These are phyloP conservation scores for Sporothrix humicola DNA, from an alignment of 2,329 filamentous ascomycete species.

Conservation along the genomic window DNA sequence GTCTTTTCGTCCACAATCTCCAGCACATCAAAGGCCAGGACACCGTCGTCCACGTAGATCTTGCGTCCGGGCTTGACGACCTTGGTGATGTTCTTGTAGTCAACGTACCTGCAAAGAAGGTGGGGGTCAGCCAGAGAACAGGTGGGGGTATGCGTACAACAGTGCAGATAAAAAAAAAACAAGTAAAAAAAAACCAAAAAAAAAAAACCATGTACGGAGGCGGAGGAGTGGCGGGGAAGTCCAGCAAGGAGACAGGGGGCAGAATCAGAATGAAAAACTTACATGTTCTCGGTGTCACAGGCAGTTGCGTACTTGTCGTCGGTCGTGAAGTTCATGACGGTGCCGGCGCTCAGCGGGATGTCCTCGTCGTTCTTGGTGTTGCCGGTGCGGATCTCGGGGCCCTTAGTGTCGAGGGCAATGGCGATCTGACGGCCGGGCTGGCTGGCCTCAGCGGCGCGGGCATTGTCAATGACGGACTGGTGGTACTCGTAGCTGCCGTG, in stretches of 20 bases:
- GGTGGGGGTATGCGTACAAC: neutral
- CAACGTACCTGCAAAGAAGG: slow-evolving; percentile 72
- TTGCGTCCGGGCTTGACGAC: slow-evolving; percentile 89
- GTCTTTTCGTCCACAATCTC: slow-evolving; percentile 88
- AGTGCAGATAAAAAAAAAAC: neutral
- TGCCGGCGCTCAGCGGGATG: slow-evolving; percentile 80
- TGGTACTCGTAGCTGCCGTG: slow-evolving; percentile 93
- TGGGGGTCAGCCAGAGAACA: slow-evolving; percentile 21
- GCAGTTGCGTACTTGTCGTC: slow-evolving; percentile 87
- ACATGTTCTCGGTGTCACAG: slow-evolving; percentile 94
- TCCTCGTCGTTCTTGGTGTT: slow-evolving; percentile 78
- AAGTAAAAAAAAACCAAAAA: neutral
- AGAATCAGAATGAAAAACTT: slow-evolving; percentile 45
- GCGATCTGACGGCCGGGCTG: slow-evolving; percentile 86
- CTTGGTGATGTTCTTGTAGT: slow-evolving; percentile 99
- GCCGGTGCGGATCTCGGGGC: slow-evolving; percentile 66
- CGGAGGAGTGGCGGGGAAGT: slow-evolving; percentile 35
- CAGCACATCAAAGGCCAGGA: slow-evolving; percentile 93
- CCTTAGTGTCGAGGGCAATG: slow-evolving; percentile 84
- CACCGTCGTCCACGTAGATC: slow-evolving; percentile 98
- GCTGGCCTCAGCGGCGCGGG: slow-evolving; percentile 80
- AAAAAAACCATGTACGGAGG: neutral
- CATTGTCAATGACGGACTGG: slow-evolving; percentile 94
- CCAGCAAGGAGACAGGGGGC: neutral
- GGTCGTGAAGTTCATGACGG: slow-evolving; percentile 93